Conservation (phyloP, 2,329 filamentous ascomycete species). For the Aspergillus fumigatiaffinis region DNA sequence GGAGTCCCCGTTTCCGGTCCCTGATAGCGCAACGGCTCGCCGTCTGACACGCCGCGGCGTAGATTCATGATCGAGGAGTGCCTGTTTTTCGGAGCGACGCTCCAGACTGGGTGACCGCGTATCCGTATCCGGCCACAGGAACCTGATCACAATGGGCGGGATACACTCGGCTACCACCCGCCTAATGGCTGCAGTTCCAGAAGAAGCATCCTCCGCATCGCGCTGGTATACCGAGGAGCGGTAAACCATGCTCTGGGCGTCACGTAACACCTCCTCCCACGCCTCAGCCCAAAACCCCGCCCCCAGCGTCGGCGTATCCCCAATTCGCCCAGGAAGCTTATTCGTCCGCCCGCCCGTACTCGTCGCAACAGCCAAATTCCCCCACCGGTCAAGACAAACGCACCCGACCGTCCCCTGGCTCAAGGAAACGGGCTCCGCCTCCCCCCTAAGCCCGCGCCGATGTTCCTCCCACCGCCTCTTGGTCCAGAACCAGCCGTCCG, state of each 20-base stretch:
- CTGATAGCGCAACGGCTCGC: conserved; percentile 60
- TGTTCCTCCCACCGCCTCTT: conserved; percentile 76
- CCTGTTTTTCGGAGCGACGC: conserved; percentile 8
- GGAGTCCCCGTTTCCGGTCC: conserved; percentile 84
- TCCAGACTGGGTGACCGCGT: not conserved
- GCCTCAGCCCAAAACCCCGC: conserved; percentile 89
- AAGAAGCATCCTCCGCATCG: not conserved
- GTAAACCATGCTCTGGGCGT: not conserved
- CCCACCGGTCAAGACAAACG: conserved; percentile 73
- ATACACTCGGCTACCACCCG: not conserved
- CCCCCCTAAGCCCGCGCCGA: conserved; percentile 51
- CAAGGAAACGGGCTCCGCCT: conserved; percentile 36
- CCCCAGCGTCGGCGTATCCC: conserved; percentile 79
- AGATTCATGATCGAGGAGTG: not conserved
- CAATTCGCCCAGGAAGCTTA: conserved; percentile 78
- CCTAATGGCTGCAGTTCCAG: not conserved
- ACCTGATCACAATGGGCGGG: not conserved
- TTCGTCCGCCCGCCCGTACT: conserved; percentile 79
- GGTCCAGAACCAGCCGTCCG: conserved; percentile 73
- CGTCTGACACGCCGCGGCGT: conserved; percentile 1
- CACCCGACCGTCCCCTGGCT: conserved; percentile 83
- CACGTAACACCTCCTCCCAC: conserved; percentile 50
- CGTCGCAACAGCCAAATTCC: conserved; percentile 65
- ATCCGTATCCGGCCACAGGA: not conserved
- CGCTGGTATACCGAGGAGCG: too few species aligned